Evolutionary conservation across 495 filamentous ascomycete genomes (phyloP), one percentile per base, ranked within the genome.

Genomic region (Acidiella bohemica): DNA sequence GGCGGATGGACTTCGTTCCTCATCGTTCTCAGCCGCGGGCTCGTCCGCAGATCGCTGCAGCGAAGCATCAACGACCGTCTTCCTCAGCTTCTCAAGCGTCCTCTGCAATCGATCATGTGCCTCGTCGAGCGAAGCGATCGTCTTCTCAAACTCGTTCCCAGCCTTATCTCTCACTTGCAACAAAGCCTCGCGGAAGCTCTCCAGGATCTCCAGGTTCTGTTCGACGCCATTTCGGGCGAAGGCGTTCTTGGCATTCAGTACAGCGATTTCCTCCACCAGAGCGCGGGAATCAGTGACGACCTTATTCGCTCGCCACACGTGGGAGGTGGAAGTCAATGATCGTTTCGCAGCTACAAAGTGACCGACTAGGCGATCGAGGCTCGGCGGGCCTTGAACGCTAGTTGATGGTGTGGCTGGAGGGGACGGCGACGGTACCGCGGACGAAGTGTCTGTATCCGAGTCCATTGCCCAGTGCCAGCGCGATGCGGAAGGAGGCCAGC

Each of bases 261-360:
- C 65, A 23, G 84, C 80, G 42, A 78, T 80, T 48, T 87, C 78
- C 54, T 93, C 84, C 40, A 95, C 62, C 18, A 81, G 71, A 18
- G 69, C 64, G 29, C 85, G 77, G 19, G 85, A 81, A 7, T 73
- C 62, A 26, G 74, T 82, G 30, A 90, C 81, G 26, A 97, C 77
- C 50, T 88, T 78, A 54, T 92, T 83, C 42, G 88, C 90, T 29
- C 84, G 82, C 59, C 78, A 77, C 28, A 95, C 84, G 25, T 86
- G 76, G 32, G 63, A 71, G 49, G 88, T 83, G 2, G 83, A 85
- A n/a, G 81, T 80, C 2, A 97, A 73, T 6, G 88, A 87, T 19
- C 84, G 75, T 62, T 96, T 97, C 3, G 92, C 82, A 28, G 78
- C 78, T 12, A 95, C 71, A 20, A 96, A 81, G 62, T 92, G 75